Percentiles rank a stretch among this genome's conserved stretches.
Conservation (phyloP, 2,329 filamentous ascomycete species). For the Dactylellina leptospora region DNA sequence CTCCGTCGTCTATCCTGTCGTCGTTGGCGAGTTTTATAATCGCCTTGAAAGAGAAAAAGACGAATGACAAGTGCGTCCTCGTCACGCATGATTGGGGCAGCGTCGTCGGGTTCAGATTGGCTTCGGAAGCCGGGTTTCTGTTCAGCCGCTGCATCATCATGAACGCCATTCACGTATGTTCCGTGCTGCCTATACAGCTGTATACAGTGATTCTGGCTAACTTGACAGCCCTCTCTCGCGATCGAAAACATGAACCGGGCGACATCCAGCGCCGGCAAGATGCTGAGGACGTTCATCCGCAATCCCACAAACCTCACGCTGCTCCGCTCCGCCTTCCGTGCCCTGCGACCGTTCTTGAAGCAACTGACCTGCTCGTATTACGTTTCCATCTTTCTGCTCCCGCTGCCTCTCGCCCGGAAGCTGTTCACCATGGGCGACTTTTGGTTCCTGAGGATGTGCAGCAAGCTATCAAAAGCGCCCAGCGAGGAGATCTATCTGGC, state of each 20-base stretch:
- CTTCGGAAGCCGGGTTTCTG: constrained; percentile 41
- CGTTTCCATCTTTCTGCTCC: constrained; percentile 33
- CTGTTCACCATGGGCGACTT: constrained; percentile 49
- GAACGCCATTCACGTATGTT: constrained; percentile 35
- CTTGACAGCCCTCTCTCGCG: constrained; percentile 22
- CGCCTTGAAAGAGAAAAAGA: constrained; percentile 42
- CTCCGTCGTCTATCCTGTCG: constrained; percentile 20
- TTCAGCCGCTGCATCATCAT: constrained; percentile 47
- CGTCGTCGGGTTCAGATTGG: constrained; percentile 42
- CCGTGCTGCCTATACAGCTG: neutral
- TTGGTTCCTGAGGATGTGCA: constrained; percentile 32
- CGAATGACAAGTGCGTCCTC: constrained; percentile 37
- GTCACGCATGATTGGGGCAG: constrained; percentile 51
- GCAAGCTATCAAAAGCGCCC: constrained; percentile 20
- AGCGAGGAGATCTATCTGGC: constrained; percentile 45
- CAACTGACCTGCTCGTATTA: constrained; percentile 45
- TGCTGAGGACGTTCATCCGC: constrained; percentile 38
- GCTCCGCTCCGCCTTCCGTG: constrained; percentile 41
- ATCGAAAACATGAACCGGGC: constrained; percentile 36
- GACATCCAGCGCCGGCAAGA: constrained; percentile 38
- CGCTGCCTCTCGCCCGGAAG: constrained; percentile 31
- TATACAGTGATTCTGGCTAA: constrained; percentile 3
- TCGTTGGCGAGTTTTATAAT: constrained; percentile 42
- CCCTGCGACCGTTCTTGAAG: constrained; percentile 25
- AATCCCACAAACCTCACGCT: constrained; percentile 39